Conservation (phyloP, 768 basidiomycete species). For the Russula lepida region DNA sequence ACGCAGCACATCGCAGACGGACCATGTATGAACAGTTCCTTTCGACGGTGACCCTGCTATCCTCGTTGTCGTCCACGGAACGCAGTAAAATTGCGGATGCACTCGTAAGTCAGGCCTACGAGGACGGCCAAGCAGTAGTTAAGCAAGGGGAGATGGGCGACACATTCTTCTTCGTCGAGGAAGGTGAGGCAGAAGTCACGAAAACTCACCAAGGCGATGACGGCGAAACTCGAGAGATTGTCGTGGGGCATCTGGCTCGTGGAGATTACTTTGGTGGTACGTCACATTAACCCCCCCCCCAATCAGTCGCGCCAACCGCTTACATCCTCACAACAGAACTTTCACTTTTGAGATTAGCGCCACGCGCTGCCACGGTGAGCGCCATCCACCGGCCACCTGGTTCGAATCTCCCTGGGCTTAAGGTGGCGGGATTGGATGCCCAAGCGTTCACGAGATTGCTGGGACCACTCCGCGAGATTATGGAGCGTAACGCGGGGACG, state of each 20-base stretch:
- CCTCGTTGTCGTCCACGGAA: slow-evolving; percentile 79
- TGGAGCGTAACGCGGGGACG: slow-evolving; percentile 78
- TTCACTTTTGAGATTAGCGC: slow-evolving; percentile 78
- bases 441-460: slow-evolving; percentile 90
- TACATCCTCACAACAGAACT: slow-evolving; percentile 50
- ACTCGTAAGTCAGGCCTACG: slow-evolving; percentile 71
- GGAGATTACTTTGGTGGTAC: slow-evolving; percentile 98
- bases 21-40: slow-evolving; percentile 97
- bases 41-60: slow-evolving; percentile 79
- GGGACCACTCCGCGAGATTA: slow-evolving; percentile 85
- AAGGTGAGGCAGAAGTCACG: slow-evolving; percentile 82
- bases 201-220: slow-evolving; percentile 58
- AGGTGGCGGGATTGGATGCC: slow-evolving; percentile 90
- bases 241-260: slow-evolving; percentile 69
- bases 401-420: slow-evolving; percentile 52
- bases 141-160: slow-evolving; percentile 92
- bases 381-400: slow-evolving; percentile 48
- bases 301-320: not conserved
- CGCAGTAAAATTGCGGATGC: slow-evolving; percentile 97
- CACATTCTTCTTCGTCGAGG: slow-evolving; percentile 96
- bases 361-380: slow-evolving; percentile 95
- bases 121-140: slow-evolving; percentile 83
- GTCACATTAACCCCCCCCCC: slow-evolving; percentile 21
- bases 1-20: slow-evolving; percentile 80
- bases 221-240: slow-evolving; percentile 52